Evolutionary conservation across 306 rosid genomes (phyloP).

Genomic region (Pterocarpus santalinus): DNA sequence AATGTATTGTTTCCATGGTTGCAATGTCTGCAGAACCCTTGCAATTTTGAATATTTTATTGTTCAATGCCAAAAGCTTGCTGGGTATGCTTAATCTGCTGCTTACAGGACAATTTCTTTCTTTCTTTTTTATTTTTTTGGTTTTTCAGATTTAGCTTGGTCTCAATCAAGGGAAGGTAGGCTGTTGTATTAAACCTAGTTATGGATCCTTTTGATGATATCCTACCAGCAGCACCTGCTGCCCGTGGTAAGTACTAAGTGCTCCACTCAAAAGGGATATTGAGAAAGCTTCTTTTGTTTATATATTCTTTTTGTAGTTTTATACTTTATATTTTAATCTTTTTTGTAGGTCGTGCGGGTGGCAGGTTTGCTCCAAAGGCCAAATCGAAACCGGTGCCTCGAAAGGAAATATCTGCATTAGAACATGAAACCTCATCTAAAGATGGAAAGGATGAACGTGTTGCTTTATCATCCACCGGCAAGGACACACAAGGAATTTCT

Average conservation of each 20-base stretch:
- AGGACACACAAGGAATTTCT: slow-evolving; percentile 17
- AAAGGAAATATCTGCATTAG: slow-evolving; percentile 49
- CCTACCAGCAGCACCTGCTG: slow-evolving; percentile 52
- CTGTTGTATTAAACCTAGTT: not conserved
- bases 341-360: slow-evolving; percentile 58
- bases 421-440: slow-evolving; percentile 34
- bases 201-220: slow-evolving; percentile 79
- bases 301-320: not conserved
- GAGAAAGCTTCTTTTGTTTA: not conserved
- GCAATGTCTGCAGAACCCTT: too few species aligned
- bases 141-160: slow-evolving; percentile 37
- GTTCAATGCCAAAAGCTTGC: not conserved
- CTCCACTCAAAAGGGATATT: slow-evolving; percentile 14
- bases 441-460: slow-evolving; percentile 49
- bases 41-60: too few species aligned
- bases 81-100: too few species aligned
- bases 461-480: slow-evolving; percentile 38
- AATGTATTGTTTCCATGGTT: too few species aligned
- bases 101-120: too few species aligned
- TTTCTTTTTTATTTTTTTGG: not conserved
- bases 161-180: slow-evolving; percentile 13
- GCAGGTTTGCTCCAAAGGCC: slow-evolving; percentile 69
- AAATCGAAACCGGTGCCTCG: slow-evolving; percentile 63
- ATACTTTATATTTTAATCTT: not conserved
- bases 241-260: slow-evolving; percentile 53